phyloP scores from a whole-genome alignment of 495 filamentous ascomycete genomes.

The Neurospora pannonica region DNA sequence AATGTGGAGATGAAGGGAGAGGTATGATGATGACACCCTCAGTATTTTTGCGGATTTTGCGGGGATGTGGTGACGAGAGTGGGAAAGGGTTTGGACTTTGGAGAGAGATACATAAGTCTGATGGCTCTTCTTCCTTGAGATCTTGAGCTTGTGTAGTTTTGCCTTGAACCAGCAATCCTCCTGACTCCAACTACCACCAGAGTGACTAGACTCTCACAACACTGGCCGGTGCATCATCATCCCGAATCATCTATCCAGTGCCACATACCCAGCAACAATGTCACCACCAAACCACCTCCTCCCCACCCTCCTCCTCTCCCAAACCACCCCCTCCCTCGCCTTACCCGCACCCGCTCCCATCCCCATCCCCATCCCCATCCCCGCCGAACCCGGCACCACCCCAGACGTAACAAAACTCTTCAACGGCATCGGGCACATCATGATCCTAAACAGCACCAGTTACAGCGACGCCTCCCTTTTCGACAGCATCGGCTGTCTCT shows the following conservation, averaged over 20 bases:
- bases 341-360: not conserved
- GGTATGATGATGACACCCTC: not conserved
- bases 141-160: not conserved
- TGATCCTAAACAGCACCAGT: constrained; percentile 19
- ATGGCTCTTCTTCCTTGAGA: not conserved
- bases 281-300: not conserved
- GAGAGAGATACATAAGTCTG: not conserved
- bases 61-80: too few relatives aligned
- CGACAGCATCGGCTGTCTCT: constrained; percentile 25
- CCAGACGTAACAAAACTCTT: constrained; percentile 7
- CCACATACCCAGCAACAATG: too few relatives aligned
- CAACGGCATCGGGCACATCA: constrained; percentile 20
- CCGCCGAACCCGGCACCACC: not conserved
- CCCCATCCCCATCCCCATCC: not conserved
- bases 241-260: not conserved
- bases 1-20: too few relatives aligned
- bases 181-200: not conserved
- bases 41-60: too few relatives aligned
- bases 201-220: too few relatives aligned
- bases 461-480: constrained; percentile 1
- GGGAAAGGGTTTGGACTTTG: not conserved
- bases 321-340: not conserved
- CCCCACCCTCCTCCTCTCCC: not conserved
- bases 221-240: not conserved
- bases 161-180: too few relatives aligned